phyloP scores from a whole-genome alignment of 495 filamentous ascomycete species.

The Ascodesmis nigricans region DNA sequence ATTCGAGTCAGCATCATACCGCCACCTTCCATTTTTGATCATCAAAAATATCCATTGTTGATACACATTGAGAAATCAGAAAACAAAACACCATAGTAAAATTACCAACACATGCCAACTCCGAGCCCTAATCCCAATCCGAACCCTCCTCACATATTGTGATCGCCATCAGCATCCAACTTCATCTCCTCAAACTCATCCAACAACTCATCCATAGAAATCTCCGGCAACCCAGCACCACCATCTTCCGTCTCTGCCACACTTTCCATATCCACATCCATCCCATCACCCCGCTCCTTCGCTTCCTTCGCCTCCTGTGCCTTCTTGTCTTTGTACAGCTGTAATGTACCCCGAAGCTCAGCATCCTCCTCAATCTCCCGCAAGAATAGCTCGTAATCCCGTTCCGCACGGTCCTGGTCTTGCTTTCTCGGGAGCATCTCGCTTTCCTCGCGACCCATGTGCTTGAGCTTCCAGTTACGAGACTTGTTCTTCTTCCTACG shows the following conservation, averaged over 20 bases:
- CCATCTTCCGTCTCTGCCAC: slow-evolving; percentile 38
- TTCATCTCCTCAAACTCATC: slow-evolving; percentile 75
- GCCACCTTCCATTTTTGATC: too few species aligned
- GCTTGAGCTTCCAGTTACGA: slow-evolving; percentile 80
- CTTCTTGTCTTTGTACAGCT: slow-evolving; percentile 55
- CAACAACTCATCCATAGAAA: slow-evolving; percentile 63
- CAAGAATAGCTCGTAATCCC: slow-evolving; percentile 92
- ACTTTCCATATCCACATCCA: slow-evolving; percentile 30
- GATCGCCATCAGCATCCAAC: slow-evolving; percentile 32
- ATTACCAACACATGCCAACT: too few species aligned
- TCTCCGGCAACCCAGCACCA: slow-evolving; percentile 50
- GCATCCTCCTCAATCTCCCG: slow-evolving; percentile 88
- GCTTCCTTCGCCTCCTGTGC: slow-evolving; percentile 22
- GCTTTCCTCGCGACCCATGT: slow-evolving; percentile 72
- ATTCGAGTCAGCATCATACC: too few species aligned
- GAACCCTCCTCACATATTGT: background rate
- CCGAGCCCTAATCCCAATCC: background rate
- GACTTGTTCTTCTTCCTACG: slow-evolving; percentile 60
- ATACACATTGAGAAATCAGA: too few species aligned
- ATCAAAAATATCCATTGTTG: too few species aligned
- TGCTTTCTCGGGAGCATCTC: slow-evolving; percentile 56
- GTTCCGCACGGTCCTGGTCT: slow-evolving; percentile 64
- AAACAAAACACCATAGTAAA: too few species aligned
- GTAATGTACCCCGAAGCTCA: slow-evolving; percentile 61
- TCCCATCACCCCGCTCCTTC: slow-evolving; percentile 26